A percentile compares a stretch with the other conserved stretches of the same genome.
These are phyloP conservation scores for Eimeria sp. DNA, from an alignment of 169 alveolate species.

Conservation along the genomic window DNA sequence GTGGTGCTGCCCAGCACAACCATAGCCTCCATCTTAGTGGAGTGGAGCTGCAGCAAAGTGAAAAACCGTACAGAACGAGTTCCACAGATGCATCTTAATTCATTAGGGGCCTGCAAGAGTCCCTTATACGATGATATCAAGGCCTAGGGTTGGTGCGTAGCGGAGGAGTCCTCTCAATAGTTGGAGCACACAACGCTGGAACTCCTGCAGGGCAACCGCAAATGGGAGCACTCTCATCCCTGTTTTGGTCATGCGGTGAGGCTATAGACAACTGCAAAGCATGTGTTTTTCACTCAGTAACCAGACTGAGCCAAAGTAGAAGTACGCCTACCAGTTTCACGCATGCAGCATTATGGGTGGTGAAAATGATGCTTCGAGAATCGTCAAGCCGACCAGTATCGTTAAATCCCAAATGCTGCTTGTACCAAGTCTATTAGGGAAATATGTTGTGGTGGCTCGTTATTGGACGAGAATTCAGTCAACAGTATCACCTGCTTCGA, in stretches of 20 bases:
- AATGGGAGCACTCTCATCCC: not conserved
- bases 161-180: not conserved
- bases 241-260: not conserved
- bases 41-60: not conserved
- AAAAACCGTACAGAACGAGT: not conserved
- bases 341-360: not conserved
- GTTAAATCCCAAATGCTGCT: not conserved
- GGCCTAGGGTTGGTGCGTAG: not conserved
- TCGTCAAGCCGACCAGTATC: not conserved
- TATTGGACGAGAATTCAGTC: not conserved
- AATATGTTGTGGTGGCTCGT: not conserved
- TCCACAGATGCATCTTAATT: not conserved
- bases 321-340: not conserved
- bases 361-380: not conserved
- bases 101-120: not conserved
- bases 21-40: not conserved
- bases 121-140: not conserved
- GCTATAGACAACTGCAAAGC: not conserved
- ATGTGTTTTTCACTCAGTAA: not conserved
- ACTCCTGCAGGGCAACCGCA: not conserved
- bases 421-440: not conserved
- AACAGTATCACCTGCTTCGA: not conserved
- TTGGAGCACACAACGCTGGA: not conserved
- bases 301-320: not conserved
- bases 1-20: not conserved